Conservation (phyloP, 257 asterid species). For the Nicotiana sylvestris region DNA sequence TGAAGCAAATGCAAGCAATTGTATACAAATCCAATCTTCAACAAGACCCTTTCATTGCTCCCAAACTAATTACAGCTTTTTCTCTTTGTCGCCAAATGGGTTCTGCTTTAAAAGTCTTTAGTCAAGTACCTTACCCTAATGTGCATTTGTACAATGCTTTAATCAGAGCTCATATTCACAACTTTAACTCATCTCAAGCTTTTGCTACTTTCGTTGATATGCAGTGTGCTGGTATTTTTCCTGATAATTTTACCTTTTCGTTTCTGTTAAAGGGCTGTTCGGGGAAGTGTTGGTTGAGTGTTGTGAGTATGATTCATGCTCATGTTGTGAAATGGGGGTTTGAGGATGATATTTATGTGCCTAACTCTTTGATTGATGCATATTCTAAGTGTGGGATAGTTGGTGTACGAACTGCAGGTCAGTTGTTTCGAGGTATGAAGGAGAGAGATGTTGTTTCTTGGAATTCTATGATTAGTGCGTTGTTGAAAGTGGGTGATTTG, state of each 20-base stretch:
- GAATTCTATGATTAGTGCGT: conserved; percentile 58
- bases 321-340: conserved; percentile 54
- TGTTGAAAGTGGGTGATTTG: conserved; percentile 23
- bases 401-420: conserved; percentile 45
- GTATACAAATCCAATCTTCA: conserved; percentile 65
- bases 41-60: conserved; percentile 48
- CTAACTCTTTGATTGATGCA: conserved; percentile 64
- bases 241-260: conserved; percentile 59
- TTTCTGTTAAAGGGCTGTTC: conserved; percentile 59
- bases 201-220: conserved; percentile 44
- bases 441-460: conserved; percentile 58
- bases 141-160: conserved; percentile 45
- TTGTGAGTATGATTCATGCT: conserved; percentile 52
- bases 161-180: conserved; percentile 42
- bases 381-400: conserved; percentile 52
- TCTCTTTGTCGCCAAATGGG: conserved; percentile 50
- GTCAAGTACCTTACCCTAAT: conserved; percentile 45
- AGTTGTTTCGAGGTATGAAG: conserved; percentile 44
- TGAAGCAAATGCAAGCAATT: conserved; percentile 61
- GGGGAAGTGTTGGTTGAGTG: conserved; percentile 28
- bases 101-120: conserved; percentile 48
- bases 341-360: conserved; percentile 47
- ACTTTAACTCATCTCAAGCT: conserved; percentile 45
- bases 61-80: conserved; percentile 61
- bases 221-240: conserved; percentile 44